Conservation (phyloP, 1,284 basidiomycete species). For the Garcileccinum viscosum region DNA sequence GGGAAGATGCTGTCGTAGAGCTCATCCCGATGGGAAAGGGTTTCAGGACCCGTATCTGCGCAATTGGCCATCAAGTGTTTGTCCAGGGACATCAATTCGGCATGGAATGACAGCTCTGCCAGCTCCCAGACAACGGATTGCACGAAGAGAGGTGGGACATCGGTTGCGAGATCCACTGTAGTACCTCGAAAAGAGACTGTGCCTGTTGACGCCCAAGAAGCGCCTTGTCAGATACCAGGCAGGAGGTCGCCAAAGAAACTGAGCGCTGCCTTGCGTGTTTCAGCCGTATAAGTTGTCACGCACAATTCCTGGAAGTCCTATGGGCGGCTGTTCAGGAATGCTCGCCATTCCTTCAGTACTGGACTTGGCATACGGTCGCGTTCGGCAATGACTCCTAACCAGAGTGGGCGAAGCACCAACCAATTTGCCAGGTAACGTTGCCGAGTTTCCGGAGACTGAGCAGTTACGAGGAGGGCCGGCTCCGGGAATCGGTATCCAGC, state of each 20-base stretch:
- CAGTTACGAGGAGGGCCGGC: not conserved
- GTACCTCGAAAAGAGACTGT: not conserved
- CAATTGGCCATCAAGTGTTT: not conserved
- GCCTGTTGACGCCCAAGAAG: not conserved
- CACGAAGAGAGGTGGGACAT: not conserved
- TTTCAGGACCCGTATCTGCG: not conserved
- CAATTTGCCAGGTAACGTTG: conserved; percentile 3
- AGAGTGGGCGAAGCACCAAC: not conserved
- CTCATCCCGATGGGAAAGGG: not conserved
- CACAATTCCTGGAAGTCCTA: not conserved
- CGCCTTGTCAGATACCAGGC: not conserved
- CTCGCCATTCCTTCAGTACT: not conserved
- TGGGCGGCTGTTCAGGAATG: not conserved
- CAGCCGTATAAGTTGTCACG: not conserved
- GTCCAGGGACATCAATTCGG: not conserved
- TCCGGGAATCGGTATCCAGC: conserved; percentile 1
- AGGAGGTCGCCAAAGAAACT: not conserved
- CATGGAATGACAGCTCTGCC: not conserved
- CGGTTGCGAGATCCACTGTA: not conserved
- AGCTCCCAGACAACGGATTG: not conserved
- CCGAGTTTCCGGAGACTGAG: not conserved
- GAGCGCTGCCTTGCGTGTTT: not conserved
- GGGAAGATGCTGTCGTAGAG: not conserved
- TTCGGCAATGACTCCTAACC: not conserved
- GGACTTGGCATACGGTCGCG: not conserved